These are phyloP conservation scores for Erigeron canadensis DNA, from an alignment of 129 eudicot genomes.

Conservation along the genomic window DNA sequence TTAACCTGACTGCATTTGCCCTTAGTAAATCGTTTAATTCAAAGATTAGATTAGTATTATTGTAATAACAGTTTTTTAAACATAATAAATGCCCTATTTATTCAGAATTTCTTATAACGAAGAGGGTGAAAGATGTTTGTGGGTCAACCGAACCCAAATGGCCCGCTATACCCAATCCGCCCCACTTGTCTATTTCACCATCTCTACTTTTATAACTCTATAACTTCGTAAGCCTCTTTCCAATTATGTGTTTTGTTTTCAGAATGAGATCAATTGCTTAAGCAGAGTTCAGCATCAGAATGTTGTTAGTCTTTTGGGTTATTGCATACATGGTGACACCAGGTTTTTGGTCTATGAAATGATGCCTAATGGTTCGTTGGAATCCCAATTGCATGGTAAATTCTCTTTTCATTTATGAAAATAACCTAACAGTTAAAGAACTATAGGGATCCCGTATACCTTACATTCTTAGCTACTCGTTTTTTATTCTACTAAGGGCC, in stretches of 20 bases:
- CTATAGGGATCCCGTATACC: background rate
- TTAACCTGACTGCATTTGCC: no score
- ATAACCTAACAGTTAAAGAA: background rate
- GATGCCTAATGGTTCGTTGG: conserved; percentile 91
- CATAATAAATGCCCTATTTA: no score
- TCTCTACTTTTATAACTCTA: no score
- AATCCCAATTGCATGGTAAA: conserved; percentile 82
- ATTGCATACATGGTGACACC: conserved; percentile 68
- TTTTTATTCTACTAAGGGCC: conserved; percentile 45
- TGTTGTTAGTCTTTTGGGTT: conserved; percentile 75
- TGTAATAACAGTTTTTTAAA: no score
- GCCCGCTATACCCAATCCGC: no score
- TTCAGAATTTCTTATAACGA: no score
- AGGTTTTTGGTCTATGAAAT: conserved; percentile 80
- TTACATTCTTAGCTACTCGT: background rate
- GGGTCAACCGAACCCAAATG: no score
- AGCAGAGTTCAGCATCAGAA: conserved; percentile 86
- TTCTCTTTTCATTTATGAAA: conserved; percentile 5
- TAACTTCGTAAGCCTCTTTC: background rate
- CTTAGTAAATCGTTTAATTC: no score
- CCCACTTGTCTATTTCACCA: no score
- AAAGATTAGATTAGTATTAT: no score
- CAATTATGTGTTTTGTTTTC: conserved; percentile 31
- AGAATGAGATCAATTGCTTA: conserved; percentile 82
- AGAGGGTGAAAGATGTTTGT: no score